Percentiles rank a stretch among this genome's conserved stretches.
These are phyloP conservation scores for Penicillium soppii DNA, from an alignment of 495 filamentous ascomycete species.

Conservation along the genomic window DNA sequence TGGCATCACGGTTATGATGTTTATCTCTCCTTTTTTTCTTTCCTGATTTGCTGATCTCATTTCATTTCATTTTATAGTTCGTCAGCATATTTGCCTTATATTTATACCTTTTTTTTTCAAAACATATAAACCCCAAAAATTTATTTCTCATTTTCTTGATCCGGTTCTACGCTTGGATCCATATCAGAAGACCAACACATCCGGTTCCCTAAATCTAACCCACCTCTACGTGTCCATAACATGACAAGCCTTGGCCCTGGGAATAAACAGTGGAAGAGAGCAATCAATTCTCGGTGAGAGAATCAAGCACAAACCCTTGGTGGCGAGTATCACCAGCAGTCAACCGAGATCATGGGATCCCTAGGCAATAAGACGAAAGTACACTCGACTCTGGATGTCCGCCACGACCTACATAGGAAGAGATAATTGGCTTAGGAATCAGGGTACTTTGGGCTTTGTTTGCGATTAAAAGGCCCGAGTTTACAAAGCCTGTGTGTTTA, in stretches of 20 bases:
- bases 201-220: background rate
- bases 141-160: background rate
- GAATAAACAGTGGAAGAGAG: background rate
- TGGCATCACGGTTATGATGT: background rate
- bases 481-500: background rate
- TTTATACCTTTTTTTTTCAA: background rate
- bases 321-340: constrained; percentile 1
- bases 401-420: background rate
- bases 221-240: background rate
- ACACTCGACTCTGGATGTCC: background rate
- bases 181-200: background rate
- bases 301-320: background rate
- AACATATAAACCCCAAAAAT: background rate
- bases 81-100: background rate
- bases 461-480: background rate
- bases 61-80: background rate
- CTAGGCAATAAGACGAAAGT: background rate
- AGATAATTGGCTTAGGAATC: background rate
- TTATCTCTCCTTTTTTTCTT: background rate
- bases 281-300: background rate
- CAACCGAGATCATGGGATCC: background rate
- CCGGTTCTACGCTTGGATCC: background rate
- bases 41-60: background rate
- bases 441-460: background rate
- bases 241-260: background rate